Base-by-base conservation (phyloP, 2,329 filamentous ascomycete species). In the Periconia sp. region DNA sequence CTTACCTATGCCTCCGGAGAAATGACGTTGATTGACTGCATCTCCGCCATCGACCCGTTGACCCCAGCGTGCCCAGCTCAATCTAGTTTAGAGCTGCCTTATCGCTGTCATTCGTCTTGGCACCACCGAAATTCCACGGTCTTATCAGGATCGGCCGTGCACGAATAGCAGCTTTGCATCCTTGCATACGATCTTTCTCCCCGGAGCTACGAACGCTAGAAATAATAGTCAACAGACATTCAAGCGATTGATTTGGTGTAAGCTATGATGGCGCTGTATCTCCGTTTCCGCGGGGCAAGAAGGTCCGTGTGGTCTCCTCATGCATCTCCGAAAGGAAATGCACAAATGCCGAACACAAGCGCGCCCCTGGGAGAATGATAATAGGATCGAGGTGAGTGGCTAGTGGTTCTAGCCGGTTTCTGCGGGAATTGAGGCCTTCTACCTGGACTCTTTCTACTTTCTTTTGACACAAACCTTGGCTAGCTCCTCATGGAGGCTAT, bases 141-240 rank as follows among this genome's bases (percentile, higher is more conserved):
- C 57, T 62, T 62, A 62, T 61, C 59, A 47, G 46, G 36, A 43
- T 48, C 42, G 47, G 32, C 57, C 41, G 44, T 47, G 38, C 46
- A 23, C 40, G 21, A 15, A 26, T 34, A 40, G 36, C 42, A 33
- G 23, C 33, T 33, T 35, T 33, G 36, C 41, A 30, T 10, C n/a
- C n/a, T 23, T 48, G 34, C 44, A 19, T 11, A 28, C 17, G 12
- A n/a, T 17, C 35, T 30, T 29, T 61, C 56, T 61, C 59, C 61
- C 58, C 61, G 61, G 61, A 64, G 59, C 25, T 8, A 3, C 4
- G 19, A 16, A 18, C n/a, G 11, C 28, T 36, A 18, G 23, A 23
- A 38, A n/a, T n/a, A 33, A 33, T 29, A n/a, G 40, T 37, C 29
- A 43, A n/a, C n/a, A n/a, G n/a, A n/a, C n/a, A n/a, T n/a, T n/a